Percentiles rank a stretch among this genome's conserved stretches.
Evolutionary conservation across 2,329 filamentous ascomycete genomes (phyloP).

Genomic region (Fusarium oxysporum): DNA sequence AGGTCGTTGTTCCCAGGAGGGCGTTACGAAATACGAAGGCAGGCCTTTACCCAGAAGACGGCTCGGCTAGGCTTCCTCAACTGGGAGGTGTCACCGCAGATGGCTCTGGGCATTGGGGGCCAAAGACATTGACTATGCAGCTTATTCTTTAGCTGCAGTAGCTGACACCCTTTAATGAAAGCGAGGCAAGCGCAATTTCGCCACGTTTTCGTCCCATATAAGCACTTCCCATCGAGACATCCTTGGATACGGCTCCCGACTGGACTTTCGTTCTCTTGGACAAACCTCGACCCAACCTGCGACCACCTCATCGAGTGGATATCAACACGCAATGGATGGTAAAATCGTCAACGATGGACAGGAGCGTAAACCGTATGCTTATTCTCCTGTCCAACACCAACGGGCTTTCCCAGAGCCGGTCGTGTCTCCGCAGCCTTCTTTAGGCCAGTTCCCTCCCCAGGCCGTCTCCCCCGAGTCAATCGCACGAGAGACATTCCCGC

Average conservation of each 20-base stretch:
- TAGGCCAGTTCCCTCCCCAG: background rate
- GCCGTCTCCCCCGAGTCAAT: constrained; percentile 7
- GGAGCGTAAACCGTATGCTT: background rate
- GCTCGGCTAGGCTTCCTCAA: background rate
- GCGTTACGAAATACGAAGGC: background rate
- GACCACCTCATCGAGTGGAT: background rate
- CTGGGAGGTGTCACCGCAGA: background rate
- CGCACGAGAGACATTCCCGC: background rate
- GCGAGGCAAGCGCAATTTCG: background rate
- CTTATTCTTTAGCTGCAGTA: constrained; percentile 8
- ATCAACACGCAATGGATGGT: constrained; percentile 8
- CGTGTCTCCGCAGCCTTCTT: constrained; percentile 10
- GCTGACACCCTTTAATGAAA: background rate
- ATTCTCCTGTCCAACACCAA: background rate
- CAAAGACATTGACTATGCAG: background rate
- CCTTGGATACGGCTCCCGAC: background rate
- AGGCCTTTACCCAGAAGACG: background rate
- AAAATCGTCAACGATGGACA: background rate
- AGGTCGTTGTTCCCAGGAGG: background rate
- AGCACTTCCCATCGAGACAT: background rate
- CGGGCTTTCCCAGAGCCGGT: background rate
- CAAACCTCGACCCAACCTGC: background rate
- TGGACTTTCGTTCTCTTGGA: background rate
- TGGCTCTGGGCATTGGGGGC: background rate
- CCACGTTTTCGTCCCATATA: background rate